Conservation (phyloP, 2,329 filamentous ascomycete genomes). For the Ceratocystis eucalypticola region DNA sequence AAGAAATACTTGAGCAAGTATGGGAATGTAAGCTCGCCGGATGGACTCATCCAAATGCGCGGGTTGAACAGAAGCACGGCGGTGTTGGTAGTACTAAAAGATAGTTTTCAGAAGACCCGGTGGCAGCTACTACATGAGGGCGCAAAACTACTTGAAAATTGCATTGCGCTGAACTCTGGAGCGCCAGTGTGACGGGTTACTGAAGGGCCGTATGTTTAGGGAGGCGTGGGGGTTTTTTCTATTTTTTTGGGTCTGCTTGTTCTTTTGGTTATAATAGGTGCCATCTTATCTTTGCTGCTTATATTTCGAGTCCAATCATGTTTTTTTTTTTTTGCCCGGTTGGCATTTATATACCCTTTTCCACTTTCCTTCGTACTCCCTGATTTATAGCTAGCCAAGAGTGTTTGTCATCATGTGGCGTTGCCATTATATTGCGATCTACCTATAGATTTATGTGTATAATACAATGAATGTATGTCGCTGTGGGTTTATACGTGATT, state of each 20-base stretch:
- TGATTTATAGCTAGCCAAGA: background rate
- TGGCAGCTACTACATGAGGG: constrained; percentile 92
- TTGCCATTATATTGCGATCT: no score
- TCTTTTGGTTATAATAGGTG: background rate
- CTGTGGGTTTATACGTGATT: no score
- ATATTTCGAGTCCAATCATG: background rate
- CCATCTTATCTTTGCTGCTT: background rate
- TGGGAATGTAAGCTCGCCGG: constrained; percentile 57
- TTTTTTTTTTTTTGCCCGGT: background rate
- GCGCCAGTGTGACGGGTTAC: background rate
- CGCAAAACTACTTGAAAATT: constrained; percentile 64
- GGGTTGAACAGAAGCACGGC: constrained; percentile 76
- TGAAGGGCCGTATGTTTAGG: background rate
- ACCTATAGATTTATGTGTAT: no score
- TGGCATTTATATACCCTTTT: constrained; percentile 1
- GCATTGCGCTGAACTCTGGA: constrained; percentile 46
- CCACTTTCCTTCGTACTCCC: background rate
- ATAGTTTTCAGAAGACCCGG: constrained; percentile 66
- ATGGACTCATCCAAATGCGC: constrained; percentile 57
- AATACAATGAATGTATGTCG: no score
- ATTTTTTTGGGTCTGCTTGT: background rate
- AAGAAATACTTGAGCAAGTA: constrained; percentile 60
- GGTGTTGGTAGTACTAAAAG: constrained; percentile 65
- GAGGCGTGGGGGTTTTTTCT: background rate
- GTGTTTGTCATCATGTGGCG: background rate